Conservation (phyloP, 257 asterid species). For the Lantana camara region DNA sequence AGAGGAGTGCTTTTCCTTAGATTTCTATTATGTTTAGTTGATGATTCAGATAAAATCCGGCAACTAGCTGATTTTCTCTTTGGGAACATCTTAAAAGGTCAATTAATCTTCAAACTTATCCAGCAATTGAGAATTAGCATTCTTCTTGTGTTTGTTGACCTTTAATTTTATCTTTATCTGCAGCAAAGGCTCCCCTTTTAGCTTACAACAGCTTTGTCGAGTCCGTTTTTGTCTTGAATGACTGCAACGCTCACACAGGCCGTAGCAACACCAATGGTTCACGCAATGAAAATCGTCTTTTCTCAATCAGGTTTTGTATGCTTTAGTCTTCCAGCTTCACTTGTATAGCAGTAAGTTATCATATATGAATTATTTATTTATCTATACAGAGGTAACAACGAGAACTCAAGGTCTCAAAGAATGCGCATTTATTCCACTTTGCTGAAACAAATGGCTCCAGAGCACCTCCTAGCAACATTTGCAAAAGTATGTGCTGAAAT, state of each 20-base stretch:
- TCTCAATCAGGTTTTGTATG: conserved; percentile 65
- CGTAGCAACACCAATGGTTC: conserved; percentile 62
- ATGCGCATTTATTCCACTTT: conserved; percentile 80
- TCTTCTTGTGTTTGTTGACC: conserved; percentile 1
- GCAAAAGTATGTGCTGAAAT: conserved; percentile 96
- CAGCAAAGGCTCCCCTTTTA: conserved; percentile 97
- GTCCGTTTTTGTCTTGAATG: conserved; percentile 79
- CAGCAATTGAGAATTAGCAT: conserved; percentile 3
- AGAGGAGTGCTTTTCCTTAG: conserved; percentile 93
- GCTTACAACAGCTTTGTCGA: conserved; percentile 97
- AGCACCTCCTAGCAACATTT: conserved; percentile 90
- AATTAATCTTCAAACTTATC: conserved; percentile 8
- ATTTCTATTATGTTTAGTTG: conserved; percentile 82
- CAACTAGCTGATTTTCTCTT: conserved; percentile 92
- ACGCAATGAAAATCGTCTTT: conserved; percentile 61
- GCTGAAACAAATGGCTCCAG: conserved; percentile 96
- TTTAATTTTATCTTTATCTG: conserved; percentile 20
- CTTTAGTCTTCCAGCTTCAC: conserved; percentile 12
- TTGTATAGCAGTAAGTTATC: neutral
- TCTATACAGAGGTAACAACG: conserved; percentile 76
- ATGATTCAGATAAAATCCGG: conserved; percentile 78
- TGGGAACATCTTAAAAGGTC: conserved; percentile 91
- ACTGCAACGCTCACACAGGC: conserved; percentile 93
- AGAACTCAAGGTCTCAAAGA: conserved; percentile 75
- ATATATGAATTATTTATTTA: neutral